These are phyloP conservation scores for Nicotiana tabacum DNA, from an alignment of 257 asterid genomes.

Conservation along the genomic window DNA sequence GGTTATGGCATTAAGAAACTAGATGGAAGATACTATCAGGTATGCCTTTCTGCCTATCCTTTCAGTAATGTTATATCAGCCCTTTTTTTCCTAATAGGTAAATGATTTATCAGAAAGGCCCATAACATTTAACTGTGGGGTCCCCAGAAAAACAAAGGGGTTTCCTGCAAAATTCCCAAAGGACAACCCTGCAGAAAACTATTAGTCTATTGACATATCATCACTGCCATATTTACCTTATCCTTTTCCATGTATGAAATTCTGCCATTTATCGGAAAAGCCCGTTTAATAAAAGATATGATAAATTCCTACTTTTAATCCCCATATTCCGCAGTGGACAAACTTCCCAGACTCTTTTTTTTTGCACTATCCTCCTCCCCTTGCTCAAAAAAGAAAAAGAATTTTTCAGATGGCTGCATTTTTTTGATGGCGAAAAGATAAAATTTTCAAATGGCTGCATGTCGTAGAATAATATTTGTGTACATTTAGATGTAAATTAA, in stretches of 20 bases:
- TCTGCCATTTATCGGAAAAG: background rate
- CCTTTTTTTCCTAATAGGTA: background rate
- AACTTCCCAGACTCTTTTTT: background rate
- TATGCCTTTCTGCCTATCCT: constrained; percentile 1
- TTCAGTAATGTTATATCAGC: background rate
- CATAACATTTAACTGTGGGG: background rate
- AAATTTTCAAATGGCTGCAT: background rate
- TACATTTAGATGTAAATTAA: background rate
- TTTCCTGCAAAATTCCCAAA: background rate
- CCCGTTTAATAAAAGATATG: background rate
- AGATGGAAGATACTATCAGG: constrained; percentile 85
- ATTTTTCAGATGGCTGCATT: no score
- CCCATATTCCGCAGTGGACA: background rate
- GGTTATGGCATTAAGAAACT: constrained; percentile 89
- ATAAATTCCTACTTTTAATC: background rate
- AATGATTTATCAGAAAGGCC: background rate
- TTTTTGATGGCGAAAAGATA: no score
- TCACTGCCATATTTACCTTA: background rate
- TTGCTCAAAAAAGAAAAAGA: background rate
- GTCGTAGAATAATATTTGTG: background rate
- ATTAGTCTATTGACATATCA: background rate
- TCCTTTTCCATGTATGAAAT: background rate
- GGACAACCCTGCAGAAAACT: background rate
- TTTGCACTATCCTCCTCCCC: background rate
- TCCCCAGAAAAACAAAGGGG: background rate